Conservation (phyloP, 495 filamentous ascomycete species). For the Penicillium desertorum region DNA sequence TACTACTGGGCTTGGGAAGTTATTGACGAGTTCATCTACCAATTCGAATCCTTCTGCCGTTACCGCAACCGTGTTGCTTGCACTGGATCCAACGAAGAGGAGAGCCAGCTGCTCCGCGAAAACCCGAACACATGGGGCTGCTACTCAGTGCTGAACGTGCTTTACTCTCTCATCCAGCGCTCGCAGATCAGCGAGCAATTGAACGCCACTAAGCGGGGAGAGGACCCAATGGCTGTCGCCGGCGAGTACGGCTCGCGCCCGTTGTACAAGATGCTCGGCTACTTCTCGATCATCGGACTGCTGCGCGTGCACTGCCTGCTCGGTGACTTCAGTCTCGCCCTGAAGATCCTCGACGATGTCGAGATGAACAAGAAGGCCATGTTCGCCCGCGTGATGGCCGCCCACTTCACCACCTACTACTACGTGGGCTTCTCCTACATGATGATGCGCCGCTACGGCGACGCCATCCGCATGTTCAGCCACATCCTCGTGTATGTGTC, state of each 20-base stretch:
- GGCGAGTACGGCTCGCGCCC: slow-evolving; percentile 93
- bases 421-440: slow-evolving; percentile 99
- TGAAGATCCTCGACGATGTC: slow-evolving; percentile 98
- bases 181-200: slow-evolving; percentile 98
- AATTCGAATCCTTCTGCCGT: slow-evolving; percentile 98
- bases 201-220: slow-evolving; percentile 86
- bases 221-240: slow-evolving; percentile 79
- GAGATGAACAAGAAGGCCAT: slow-evolving; percentile 99
- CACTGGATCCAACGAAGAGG: slow-evolving; percentile 81
- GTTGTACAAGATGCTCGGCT: slow-evolving; percentile 96
- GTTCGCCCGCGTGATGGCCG: slow-evolving; percentile 99
- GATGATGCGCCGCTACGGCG: slow-evolving; percentile 99
- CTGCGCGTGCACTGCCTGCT: slow-evolving; percentile 94
- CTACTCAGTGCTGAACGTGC: slow-evolving; percentile 98
- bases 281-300: slow-evolving; percentile 98
- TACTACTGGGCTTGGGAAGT: slow-evolving; percentile 99
- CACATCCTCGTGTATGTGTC: slow-evolving; percentile 99
- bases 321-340: slow-evolving; percentile 94
- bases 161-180: slow-evolving; percentile 97
- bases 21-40: slow-evolving; percentile 99
- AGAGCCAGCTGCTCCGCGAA: slow-evolving; percentile 84
- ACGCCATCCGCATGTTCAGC: slow-evolving; percentile 99
- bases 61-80: slow-evolving; percentile 90
- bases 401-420: slow-evolving; percentile 99
- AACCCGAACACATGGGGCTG: slow-evolving; percentile 99